phyloP scores from a whole-genome alignment of 768 basidiomycete species.

The Agaricus blazei region DNA sequence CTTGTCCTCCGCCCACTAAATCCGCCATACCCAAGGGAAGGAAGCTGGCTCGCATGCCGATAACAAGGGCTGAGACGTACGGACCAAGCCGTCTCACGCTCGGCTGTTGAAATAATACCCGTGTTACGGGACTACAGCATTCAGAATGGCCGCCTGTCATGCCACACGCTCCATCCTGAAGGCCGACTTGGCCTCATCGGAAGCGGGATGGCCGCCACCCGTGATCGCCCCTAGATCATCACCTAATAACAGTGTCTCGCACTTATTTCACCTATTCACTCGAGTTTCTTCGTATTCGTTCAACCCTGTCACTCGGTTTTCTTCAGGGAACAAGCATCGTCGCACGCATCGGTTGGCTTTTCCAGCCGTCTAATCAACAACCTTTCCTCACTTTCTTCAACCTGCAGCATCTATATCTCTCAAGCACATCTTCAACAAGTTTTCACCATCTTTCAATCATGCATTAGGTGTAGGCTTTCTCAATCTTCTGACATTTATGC shows the following conservation, averaged over 20 bases:
- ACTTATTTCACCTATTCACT: constrained; percentile 1
- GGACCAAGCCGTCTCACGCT: constrained; percentile 48
- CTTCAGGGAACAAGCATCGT: neutral
- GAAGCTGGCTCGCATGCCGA: constrained; percentile 42
- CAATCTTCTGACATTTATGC: constrained; percentile 5
- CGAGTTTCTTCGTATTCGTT: neutral
- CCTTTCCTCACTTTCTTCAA: neutral
- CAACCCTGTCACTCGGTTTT: neutral
- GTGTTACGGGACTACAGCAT: neutral
- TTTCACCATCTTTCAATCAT: constrained; percentile 1
- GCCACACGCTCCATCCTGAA: neutral
- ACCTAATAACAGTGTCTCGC: neutral
- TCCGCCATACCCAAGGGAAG: constrained; percentile 50
- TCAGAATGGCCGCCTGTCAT: neutral
- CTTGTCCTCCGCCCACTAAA: constrained; percentile 78
- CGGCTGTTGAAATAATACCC: neutral
- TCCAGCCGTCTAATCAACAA: constrained; percentile 8
- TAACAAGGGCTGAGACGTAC: constrained; percentile 66
- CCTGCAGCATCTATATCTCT: constrained; percentile 3
- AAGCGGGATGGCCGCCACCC: neutral
- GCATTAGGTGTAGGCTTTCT: constrained; percentile 6
- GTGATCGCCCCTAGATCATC: neutral
- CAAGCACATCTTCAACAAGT: constrained; percentile 4
- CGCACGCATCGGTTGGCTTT: neutral
- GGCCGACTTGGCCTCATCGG: neutral